phyloP scores from a whole-genome alignment of 106 monocot species.

The Ottelia alismoides region DNA sequence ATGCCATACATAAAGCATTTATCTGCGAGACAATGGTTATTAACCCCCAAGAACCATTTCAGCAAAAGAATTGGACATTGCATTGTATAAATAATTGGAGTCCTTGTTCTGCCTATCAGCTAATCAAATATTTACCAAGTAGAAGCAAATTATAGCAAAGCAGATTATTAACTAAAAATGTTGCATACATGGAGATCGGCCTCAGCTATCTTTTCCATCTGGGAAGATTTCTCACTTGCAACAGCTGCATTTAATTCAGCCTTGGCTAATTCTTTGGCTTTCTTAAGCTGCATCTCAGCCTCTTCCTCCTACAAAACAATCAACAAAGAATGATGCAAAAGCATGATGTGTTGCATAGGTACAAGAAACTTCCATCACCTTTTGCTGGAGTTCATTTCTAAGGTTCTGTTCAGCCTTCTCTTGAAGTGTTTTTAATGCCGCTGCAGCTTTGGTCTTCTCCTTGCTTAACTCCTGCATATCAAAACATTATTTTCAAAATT shows the following conservation, averaged over 20 bases:
- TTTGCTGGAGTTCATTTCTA: constrained; percentile 53
- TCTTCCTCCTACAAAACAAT: constrained; percentile 72
- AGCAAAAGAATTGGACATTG: no score
- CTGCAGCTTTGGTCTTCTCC: constrained; percentile 68
- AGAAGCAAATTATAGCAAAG: no score
- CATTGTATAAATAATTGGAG: no score
- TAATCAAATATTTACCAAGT: no score
- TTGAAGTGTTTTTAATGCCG: constrained; percentile 54
- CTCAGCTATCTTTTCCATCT: constrained; percentile 90
- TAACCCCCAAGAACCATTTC: no score
- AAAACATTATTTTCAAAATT: constrained; percentile 4
- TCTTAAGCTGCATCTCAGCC: constrained; percentile 26
- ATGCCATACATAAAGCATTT: constrained; percentile 95
- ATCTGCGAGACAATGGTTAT: constrained; percentile 45
- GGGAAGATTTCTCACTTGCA: constrained; percentile 76
- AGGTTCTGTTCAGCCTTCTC: constrained; percentile 88
- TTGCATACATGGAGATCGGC: constrained; percentile 83
- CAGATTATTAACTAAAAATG: no score
- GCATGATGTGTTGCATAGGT: no score
- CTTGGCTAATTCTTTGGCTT: constrained; percentile 65
- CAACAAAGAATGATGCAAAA: no score
- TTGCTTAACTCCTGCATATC: constrained; percentile 76
- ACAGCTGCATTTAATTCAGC: constrained; percentile 79
- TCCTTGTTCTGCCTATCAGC: no score
- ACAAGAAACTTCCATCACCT: no score